Percentiles rank a stretch among this genome's conserved stretches.
These are phyloP conservation scores for Linnemannia schmuckeri DNA, from an alignment of 192 early-diverging fungal species.

Conservation along the genomic window DNA sequence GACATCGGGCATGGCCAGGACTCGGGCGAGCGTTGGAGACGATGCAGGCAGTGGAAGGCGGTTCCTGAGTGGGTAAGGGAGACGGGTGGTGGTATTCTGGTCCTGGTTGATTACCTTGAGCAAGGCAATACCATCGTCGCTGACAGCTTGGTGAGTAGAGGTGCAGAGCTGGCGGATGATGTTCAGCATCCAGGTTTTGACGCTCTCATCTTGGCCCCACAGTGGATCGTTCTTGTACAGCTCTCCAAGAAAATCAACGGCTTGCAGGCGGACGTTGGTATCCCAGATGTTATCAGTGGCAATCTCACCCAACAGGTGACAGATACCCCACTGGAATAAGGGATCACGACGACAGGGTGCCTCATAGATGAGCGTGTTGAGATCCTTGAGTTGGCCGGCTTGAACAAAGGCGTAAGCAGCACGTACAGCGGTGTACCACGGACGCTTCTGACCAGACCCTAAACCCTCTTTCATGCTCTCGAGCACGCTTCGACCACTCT, in stretches of 20 bases:
- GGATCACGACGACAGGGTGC: neutral
- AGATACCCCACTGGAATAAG: constrained; percentile 8
- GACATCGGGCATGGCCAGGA: neutral
- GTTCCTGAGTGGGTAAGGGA: neutral
- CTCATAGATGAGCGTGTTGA: neutral
- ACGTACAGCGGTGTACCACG: neutral
- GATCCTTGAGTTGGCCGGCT: neutral
- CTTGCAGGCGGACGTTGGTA: neutral
- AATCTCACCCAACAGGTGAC: constrained; percentile 9
- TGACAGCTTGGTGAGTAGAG: neutral
- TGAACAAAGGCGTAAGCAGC: neutral
- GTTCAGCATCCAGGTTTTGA: neutral
- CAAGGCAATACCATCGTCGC: neutral
- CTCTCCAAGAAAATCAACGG: neutral
- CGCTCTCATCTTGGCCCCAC: neutral
- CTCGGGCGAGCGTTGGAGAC: neutral
- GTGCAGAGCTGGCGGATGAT: neutral
- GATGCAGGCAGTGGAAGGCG: neutral
- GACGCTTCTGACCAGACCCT: neutral
- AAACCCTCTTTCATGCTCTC: neutral
- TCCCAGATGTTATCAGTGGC: neutral
- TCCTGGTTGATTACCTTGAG: neutral
- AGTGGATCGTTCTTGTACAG: neutral
- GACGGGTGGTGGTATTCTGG: neutral
- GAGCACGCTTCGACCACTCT: neutral